Evolutionary conservation across 2,329 filamentous ascomycete genomes (phyloP), one percentile per base, ranked within the genome.

Genomic region (Neofusicoccum parvum): DNA sequence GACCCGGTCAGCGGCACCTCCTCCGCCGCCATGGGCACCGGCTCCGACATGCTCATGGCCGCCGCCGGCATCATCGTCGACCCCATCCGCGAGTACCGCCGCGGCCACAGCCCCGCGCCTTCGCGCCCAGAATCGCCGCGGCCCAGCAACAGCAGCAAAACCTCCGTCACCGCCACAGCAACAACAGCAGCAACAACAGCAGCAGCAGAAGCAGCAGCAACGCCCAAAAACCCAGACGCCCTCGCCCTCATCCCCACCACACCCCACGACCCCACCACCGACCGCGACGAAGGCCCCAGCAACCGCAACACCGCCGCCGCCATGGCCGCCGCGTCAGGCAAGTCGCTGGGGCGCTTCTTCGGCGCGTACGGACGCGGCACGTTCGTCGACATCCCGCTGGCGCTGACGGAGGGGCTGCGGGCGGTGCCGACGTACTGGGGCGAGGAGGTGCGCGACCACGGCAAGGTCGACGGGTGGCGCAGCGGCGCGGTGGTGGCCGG

Each of bases 1-100:
- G 90, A 91, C 72, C 90, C 89, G 0, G 78, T 92, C n/a, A 90
- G 88, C 0, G 88, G 88, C 3, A 80, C 85, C 4, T 82, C 84
- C 2, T 86, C 86, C 3, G 87, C 88, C 0, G 68, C 89, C 5
- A 79, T 85, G 20, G 81, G 81, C 6, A 85, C 84, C 0, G 73
- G 88, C 1, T 82, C 82, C 1, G 82, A 85, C 17, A 80, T 88
- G 5, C 83, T 87, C 27, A 79, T 81, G 27, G 88, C 88, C 0
- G 76, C 89, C 14, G 86, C 83, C 1, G 83, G 85, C 65, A 85
- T 90, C 5, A 87, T 74, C 12, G 11, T 64, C 37, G 50, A 54
- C 17, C 60, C 60, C 3, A 37, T 27, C 23, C 17, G 54, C 27
- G 60, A 64, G 12, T 64, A 53, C 60, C 34, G 49, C 6, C 48